Percentiles rank a stretch among this genome's conserved stretches.
These are phyloP conservation scores for Symmetrospora coprosmae DNA, from an alignment of 768 basidiomycete species.

Conservation along the genomic window DNA sequence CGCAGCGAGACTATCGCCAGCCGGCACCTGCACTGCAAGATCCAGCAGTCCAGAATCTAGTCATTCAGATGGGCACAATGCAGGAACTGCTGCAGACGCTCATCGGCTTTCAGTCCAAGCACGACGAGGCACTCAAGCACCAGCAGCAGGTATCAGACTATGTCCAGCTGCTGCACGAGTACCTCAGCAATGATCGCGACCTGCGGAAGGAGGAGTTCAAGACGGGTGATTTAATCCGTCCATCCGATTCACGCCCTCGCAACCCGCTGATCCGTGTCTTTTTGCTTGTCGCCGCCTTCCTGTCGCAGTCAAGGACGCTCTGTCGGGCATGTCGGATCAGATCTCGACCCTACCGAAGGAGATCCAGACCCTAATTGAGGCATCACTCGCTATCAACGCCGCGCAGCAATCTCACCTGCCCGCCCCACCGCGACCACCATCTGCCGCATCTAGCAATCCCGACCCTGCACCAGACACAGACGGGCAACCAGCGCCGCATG, in stretches of 20 bases:
- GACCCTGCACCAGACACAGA: background rate
- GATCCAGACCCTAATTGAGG: constrained; percentile 2
- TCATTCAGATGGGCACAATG: background rate
- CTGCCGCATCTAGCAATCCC: background rate
- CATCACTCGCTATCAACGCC: background rate
- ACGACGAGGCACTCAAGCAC: background rate
- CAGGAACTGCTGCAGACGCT: constrained; percentile 1
- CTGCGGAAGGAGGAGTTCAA: constrained; percentile 6
- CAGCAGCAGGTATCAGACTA: constrained; percentile 12
- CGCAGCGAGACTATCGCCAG: background rate
- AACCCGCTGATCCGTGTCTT: background rate
- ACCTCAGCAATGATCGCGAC: background rate
- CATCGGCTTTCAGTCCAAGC: background rate
- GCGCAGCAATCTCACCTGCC: background rate
- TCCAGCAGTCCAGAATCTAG: background rate
- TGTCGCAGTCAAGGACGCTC: background rate
- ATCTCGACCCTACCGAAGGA: background rate
- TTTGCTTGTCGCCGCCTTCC: no score
- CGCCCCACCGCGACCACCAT: no score
- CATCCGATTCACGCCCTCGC: background rate
- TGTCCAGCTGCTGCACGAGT: constrained; percentile 5
- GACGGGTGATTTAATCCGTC: background rate
- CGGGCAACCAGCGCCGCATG: background rate
- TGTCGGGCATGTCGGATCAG: background rate
- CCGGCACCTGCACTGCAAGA: background rate